phyloP scores from a whole-genome alignment of 139 green algal genomes.

The Chlorella sp. region DNA sequence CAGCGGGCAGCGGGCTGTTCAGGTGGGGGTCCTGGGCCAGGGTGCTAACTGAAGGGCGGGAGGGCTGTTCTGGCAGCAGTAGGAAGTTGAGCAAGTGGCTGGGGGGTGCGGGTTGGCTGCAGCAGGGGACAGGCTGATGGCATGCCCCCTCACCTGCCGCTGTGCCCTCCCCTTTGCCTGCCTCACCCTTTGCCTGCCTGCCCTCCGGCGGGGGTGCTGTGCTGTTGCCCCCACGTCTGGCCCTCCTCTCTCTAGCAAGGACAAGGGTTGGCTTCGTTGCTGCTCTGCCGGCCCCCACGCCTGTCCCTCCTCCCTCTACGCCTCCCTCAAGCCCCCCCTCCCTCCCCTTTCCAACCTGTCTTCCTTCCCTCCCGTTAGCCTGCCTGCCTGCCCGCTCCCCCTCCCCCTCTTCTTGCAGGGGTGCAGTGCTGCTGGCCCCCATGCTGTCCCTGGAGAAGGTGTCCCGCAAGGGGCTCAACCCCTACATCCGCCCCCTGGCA shows the following conservation, averaged over 20 bases:
- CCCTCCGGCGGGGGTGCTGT: too few relatives aligned
- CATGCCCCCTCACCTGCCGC: background rate
- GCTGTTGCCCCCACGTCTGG: too few relatives aligned
- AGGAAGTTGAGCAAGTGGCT: background rate
- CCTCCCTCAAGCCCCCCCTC: background rate
- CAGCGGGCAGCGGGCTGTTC: constrained; percentile 10
- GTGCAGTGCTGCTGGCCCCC: constrained; percentile 68
- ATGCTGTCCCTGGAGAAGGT: constrained; percentile 78
- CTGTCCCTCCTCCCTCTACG: background rate
- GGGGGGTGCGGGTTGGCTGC: too few relatives aligned
- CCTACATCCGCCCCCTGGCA: constrained; percentile 56
- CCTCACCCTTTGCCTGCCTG: too few relatives aligned
- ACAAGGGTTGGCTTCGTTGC: too few relatives aligned
- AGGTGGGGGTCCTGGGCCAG: background rate
- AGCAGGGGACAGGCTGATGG: background rate
- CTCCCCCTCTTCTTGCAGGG: constrained; percentile 55
- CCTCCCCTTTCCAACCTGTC: background rate
- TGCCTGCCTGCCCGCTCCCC: background rate
- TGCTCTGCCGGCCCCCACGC: too few relatives aligned
- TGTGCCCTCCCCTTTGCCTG: background rate
- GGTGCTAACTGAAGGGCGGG: background rate
- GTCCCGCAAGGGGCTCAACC: constrained; percentile 66
- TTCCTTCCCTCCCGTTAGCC: too few relatives aligned
- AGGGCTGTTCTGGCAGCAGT: background rate
- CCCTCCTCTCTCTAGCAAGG: background rate